Evolutionary conservation across 2,329 filamentous ascomycete genomes (phyloP).

Genomic region (Exophiala phaeomuriformis): DNA sequence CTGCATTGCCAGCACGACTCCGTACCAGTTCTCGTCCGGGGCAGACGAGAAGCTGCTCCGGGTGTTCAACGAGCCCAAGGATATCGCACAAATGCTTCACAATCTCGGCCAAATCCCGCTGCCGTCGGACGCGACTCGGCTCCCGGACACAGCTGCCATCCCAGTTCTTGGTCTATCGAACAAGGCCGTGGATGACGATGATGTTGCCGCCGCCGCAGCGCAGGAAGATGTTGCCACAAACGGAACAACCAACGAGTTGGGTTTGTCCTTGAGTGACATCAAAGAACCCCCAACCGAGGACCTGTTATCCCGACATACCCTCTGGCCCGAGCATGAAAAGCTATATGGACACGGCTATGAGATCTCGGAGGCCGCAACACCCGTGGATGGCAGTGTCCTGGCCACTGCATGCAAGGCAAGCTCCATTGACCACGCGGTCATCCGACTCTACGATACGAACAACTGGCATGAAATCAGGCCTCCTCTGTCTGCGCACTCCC

Average conservation of each 20-base stretch:
- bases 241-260: constrained; percentile 47
- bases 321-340: constrained; percentile 96
- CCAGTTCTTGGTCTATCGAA: constrained; percentile 93
- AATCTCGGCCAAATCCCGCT: constrained; percentile 57
- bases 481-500: constrained; percentile 71
- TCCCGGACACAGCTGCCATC: constrained; percentile 88
- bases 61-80: constrained; percentile 83
- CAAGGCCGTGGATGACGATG: constrained; percentile 66
- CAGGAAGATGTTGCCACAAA: constrained; percentile 34
- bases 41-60: constrained; percentile 97
- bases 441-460: constrained; percentile 79
- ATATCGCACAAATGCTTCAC: constrained; percentile 66
- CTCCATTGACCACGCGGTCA: constrained; percentile 87
- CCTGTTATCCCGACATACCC: constrained; percentile 75
- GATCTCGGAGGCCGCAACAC: constrained; percentile 77
- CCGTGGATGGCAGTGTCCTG: constrained; percentile 64
- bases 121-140: constrained; percentile 31
- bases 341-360: constrained; percentile 97
- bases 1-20: constrained; percentile 71
- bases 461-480: constrained; percentile 84
- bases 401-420: constrained; percentile 91
- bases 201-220: constrained; percentile 30
- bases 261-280: constrained; percentile 49
- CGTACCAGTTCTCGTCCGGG: constrained; percentile 78
- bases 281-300: constrained; percentile 80